Conservation (phyloP, 441 rosid species). For the Cnidoscolus chayamansa region DNA sequence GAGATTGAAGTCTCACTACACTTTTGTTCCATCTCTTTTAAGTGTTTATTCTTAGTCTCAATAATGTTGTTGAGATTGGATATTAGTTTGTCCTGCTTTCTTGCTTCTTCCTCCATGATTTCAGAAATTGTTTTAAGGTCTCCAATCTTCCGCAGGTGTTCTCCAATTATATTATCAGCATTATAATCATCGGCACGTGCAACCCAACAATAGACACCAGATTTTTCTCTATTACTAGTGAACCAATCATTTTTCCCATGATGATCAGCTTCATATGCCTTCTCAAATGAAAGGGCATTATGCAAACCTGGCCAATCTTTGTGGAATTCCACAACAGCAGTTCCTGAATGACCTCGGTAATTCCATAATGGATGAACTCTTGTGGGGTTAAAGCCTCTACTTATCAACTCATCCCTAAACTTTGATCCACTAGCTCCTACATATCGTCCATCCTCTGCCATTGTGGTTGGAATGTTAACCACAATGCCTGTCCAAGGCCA, state of each 20-base stretch:
- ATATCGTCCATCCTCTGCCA: slow-evolving; percentile 55
- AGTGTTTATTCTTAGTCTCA: slow-evolving; percentile 48
- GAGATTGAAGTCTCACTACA: slow-evolving; percentile 49
- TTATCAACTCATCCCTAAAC: slow-evolving; percentile 62
- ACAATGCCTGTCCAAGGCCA: slow-evolving; percentile 96
- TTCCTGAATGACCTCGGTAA: slow-evolving; percentile 80
- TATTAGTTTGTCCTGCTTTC: slow-evolving; percentile 67
- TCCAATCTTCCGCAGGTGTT: slow-evolving; percentile 66
- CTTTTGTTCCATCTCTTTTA: slow-evolving; percentile 52
- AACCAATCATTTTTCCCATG: slow-evolving; percentile 75
- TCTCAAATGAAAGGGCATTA: slow-evolving; percentile 84
- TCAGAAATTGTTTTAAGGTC: slow-evolving; percentile 76
- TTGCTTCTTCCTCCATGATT: slow-evolving; percentile 76
- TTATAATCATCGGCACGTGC: slow-evolving; percentile 87
- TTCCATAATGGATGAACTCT: slow-evolving; percentile 87
- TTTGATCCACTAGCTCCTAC: slow-evolving; percentile 90
- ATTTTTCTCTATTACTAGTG: slow-evolving; percentile 34
- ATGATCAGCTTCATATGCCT: slow-evolving; percentile 70
- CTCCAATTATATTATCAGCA: slow-evolving; percentile 61
- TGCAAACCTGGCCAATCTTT: slow-evolving; percentile 89
- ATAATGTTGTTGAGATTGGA: slow-evolving; percentile 47
- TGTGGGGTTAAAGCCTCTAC: slow-evolving; percentile 73
- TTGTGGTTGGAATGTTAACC: slow-evolving; percentile 65
- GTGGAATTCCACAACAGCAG: slow-evolving; percentile 72
- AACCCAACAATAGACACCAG: slow-evolving; percentile 82